phyloP scores from a whole-genome alignment of 192 early-diverging fungal genomes.

The Coemansia reversa region DNA sequence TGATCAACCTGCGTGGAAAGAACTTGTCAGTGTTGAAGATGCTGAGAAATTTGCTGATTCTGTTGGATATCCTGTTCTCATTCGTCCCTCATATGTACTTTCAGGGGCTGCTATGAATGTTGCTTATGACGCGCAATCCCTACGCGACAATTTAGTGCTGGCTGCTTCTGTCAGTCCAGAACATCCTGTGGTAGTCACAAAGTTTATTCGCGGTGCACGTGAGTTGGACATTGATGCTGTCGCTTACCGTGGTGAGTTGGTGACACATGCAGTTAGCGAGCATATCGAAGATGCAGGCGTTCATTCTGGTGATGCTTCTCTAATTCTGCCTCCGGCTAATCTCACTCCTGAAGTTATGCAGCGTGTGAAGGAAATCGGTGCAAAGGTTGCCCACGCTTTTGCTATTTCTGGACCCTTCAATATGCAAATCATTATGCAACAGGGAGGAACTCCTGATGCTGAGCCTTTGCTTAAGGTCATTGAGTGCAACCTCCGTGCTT shows the following conservation, averaged over 20 bases:
- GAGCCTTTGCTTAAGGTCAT: slow-evolving; percentile 84
- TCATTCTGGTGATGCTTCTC: slow-evolving; percentile 95
- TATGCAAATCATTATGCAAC: slow-evolving; percentile 90
- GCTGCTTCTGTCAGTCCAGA: slow-evolving; percentile 88
- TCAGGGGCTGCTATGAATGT: slow-evolving; percentile 99
- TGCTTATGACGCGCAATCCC: slow-evolving; percentile 72
- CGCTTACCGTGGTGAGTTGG: slow-evolving; percentile 76
- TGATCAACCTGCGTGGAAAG: slow-evolving; percentile 97
- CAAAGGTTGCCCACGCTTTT: slow-evolving; percentile 86
- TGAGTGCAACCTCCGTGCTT: slow-evolving; percentile 97
- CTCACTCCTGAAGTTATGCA: slow-evolving; percentile 56
- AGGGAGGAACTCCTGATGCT: slow-evolving; percentile 24
- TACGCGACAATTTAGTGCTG: slow-evolving; percentile 71
- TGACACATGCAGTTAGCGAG: slow-evolving; percentile 90
- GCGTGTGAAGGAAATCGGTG: slow-evolving; percentile 73
- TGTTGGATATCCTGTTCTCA: slow-evolving; percentile 91
- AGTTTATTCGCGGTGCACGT: slow-evolving; percentile 91
- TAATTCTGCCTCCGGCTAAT: slow-evolving; percentile 78
- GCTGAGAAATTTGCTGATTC: slow-evolving; percentile 80
- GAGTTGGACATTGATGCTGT: slow-evolving; percentile 97
- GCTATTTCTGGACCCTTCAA: slow-evolving; percentile 98
- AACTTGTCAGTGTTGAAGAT: slow-evolving; percentile 78
- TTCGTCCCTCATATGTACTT: slow-evolving; percentile 94
- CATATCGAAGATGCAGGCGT: slow-evolving; percentile 98
- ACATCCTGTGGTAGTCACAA: slow-evolving; percentile 96